Evolutionary conservation across 768 basidiomycete species (phyloP).

Genomic region (Mycena indigotica): DNA sequence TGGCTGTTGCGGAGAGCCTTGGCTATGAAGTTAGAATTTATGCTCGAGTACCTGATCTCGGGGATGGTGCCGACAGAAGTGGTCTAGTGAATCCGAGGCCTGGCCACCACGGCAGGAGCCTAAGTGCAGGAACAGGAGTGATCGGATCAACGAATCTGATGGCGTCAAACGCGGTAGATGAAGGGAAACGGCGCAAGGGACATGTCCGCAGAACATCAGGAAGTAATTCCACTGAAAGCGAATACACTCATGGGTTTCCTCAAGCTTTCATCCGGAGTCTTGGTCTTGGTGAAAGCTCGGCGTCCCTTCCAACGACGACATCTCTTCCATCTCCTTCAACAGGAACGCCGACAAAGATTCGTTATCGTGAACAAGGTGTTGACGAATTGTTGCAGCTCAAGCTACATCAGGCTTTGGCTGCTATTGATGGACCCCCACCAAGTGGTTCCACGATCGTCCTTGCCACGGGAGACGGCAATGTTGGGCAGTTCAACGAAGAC

Average conservation of each 20-base stretch:
- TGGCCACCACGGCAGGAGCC: conserved; percentile 25
- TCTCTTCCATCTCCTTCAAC: conserved; percentile 21
- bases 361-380: conserved; percentile 89
- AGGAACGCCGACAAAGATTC: conserved; percentile 41
- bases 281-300: conserved; percentile 6
- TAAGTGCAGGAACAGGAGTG: conserved; percentile 26
- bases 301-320: conserved; percentile 20
- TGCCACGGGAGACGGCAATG: conserved; percentile 92
- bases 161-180: neutral
- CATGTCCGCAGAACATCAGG: conserved; percentile 35
- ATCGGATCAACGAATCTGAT: conserved; percentile 11
- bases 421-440: conserved; percentile 62
- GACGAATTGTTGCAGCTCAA: conserved; percentile 95
- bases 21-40: conserved; percentile 77
- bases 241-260: conserved; percentile 23
- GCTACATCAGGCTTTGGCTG: conserved; percentile 81
- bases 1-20: conserved; percentile 69
- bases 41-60: conserved; percentile 68
- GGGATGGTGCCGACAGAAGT: conserved; percentile 65
- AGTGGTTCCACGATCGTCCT: conserved; percentile 79
- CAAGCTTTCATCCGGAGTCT: conserved; percentile 29
- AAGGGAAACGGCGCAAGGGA: conserved; percentile 19
- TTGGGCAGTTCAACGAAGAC: conserved; percentile 89
- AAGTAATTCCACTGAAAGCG: conserved; percentile 34
- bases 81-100: conserved; percentile 37